phyloP scores from a whole-genome alignment of 106 monocot genomes.

The Iris macrosiphon region DNA sequence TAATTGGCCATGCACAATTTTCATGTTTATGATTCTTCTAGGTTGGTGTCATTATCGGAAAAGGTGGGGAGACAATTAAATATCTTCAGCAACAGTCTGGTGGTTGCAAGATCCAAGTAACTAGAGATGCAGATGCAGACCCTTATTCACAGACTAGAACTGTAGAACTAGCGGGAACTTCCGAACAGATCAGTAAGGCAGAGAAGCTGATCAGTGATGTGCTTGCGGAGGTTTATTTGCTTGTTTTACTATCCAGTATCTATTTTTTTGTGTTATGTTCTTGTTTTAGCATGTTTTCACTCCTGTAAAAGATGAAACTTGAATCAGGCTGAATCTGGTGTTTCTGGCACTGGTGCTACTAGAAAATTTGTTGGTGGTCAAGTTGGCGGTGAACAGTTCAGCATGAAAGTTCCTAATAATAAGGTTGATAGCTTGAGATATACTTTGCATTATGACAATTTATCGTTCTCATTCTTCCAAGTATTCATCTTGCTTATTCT shows the following conservation, averaged over 20 bases:
- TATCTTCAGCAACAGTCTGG: constrained; percentile 71
- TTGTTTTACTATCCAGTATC: too few relatives aligned
- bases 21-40: constrained; percentile 1
- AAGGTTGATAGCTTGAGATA: constrained; percentile 9
- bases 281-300: neutral
- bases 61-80: constrained; percentile 78
- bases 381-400: constrained; percentile 17
- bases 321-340: constrained; percentile 17
- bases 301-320: too few relatives aligned
- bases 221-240: constrained; percentile 31
- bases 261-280: neutral
- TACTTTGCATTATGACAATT: neutral
- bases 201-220: constrained; percentile 71
- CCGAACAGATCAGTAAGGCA: constrained; percentile 68
- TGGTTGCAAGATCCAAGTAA: constrained; percentile 75
- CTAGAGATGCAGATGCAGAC: constrained; percentile 59
- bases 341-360: constrained; percentile 4
- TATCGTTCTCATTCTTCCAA: neutral
- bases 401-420: constrained; percentile 22
- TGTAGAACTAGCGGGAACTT: constrained; percentile 55
- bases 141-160: constrained; percentile 45
- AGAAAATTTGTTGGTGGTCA: constrained; percentile 5
- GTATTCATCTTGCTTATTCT: neutral
- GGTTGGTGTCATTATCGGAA: constrained; percentile 90
- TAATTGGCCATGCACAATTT: neutral